These are phyloP conservation scores for Penicillium arizonense DNA, from an alignment of 495 filamentous ascomycete species.

Conservation along the genomic window DNA sequence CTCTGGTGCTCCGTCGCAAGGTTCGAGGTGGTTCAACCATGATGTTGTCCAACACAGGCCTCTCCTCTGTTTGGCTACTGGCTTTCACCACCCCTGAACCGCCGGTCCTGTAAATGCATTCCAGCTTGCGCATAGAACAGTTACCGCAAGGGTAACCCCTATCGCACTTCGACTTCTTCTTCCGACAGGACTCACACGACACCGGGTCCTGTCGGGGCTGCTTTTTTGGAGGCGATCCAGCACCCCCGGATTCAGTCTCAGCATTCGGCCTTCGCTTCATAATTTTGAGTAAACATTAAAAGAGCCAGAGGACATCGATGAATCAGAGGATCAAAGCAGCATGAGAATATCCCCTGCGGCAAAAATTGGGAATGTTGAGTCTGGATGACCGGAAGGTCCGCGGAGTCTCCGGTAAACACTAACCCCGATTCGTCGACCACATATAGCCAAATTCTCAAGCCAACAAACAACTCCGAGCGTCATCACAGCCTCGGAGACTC, in stretches of 20 bases:
- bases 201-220: conserved; percentile 45
- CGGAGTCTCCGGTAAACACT: conserved; percentile 22
- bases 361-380: not conserved
- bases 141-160: conserved; percentile 41
- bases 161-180: conserved; percentile 17
- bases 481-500: conserved; percentile 2
- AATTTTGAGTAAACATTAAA: not conserved
- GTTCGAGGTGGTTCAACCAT: not conserved
- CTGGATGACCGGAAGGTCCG: conserved; percentile 19
- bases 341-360: no score
- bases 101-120: conserved; percentile 29
- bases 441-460: no score
- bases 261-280: conserved; percentile 30
- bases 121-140: conserved; percentile 35
- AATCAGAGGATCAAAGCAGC: no score
- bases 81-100: not conserved
- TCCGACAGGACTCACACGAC: conserved; percentile 38
- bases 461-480: not conserved
- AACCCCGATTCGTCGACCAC: not conserved
- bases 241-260: not conserved
- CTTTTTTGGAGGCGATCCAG: conserved; percentile 14
- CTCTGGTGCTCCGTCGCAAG: not conserved
- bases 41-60: not conserved
- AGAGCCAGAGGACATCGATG: not conserved
- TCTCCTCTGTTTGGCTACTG: not conserved